Percentiles rank a stretch among this genome's conserved stretches.
phyloP scores from a whole-genome alignment of 768 basidiomycete genomes.

The Leccinum incarnatum region DNA sequence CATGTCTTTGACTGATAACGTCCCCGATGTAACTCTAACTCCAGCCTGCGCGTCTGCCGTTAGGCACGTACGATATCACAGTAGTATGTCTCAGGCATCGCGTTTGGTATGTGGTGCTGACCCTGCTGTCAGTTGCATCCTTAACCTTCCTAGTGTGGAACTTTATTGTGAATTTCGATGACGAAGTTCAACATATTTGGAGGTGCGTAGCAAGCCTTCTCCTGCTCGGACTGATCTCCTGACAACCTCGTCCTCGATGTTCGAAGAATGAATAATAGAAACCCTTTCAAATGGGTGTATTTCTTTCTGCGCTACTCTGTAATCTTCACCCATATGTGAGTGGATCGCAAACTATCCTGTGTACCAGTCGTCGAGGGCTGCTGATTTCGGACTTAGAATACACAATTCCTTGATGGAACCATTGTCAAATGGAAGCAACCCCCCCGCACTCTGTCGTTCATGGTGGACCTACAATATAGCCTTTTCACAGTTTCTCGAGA shows the following conservation, averaged over 20 bases:
- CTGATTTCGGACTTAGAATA: slow-evolving; percentile 2
- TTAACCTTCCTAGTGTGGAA: slow-evolving; percentile 16
- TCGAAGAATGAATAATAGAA: slow-evolving; percentile 24
- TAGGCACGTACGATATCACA: slow-evolving; percentile 12
- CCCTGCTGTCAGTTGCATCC: slow-evolving; percentile 6
- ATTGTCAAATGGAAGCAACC: slow-evolving; percentile 14
- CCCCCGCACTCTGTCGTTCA: not conserved
- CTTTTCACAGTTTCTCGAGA: slow-evolving; percentile 9
- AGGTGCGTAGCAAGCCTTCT: not conserved
- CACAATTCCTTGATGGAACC: slow-evolving; percentile 13
- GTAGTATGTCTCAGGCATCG: not conserved
- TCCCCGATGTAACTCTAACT: not conserved
- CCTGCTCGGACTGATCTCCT: not conserved
- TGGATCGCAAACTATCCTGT: not conserved
- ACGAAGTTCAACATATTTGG: slow-evolving; percentile 24
- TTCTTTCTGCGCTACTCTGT: slow-evolving; percentile 27
- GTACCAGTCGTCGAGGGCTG: not conserved
- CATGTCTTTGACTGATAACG: not conserved
- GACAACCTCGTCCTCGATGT: not conserved
- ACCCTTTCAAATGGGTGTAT: slow-evolving; percentile 30
- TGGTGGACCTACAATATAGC: slow-evolving; percentile 10
- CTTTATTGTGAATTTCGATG: slow-evolving; percentile 11
- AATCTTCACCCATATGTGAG: slow-evolving; percentile 22
- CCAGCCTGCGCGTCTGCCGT: not conserved
- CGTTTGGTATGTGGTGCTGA: slow-evolving; percentile 1